Evolutionary conservation across 306 rosid species (phyloP), one percentile per base, ranked within the genome.

Genomic region (Glycine tomentella): DNA sequence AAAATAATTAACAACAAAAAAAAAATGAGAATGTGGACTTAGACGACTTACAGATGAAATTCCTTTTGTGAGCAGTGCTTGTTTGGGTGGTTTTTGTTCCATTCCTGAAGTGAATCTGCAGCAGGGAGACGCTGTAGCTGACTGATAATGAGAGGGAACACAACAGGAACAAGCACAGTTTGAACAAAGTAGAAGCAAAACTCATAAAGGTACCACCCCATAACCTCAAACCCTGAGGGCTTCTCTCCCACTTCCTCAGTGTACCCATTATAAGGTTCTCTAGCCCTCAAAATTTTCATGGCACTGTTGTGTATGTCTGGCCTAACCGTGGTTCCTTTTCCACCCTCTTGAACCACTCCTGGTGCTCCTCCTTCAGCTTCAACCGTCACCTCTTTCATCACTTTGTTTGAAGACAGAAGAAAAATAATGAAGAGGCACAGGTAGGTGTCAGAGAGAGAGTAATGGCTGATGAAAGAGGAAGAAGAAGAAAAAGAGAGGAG

Each of bases 101-200:
- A 87, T 15, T 84, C 81, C 7, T 82, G 81, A 69, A 62, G 77
- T 8, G 86, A 77, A 80, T 78, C 81, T n/a, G 78, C 4, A 38
- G 90, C 4, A 38, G 90, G 81, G 3, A 58, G 33, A 3, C 75
- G 58, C 36, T 84, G 88, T 17, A 91, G 83, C 85, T 91, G 97
- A 77, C 89, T 81, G 61, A 95, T 87, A 34, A 95, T 86, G 84
- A 95, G 96, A 25, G 98, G 98, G 75, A 95, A 95, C 2, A 95
- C 93, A 0, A 95, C 62, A 11, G 97, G 98, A 20, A 95, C 74
- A 42, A 94, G 89, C 53, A 92, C 91, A 2, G 92, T 80, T 71
- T 62, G 88, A 38, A 95, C 75, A 73, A 91, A 92, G 76, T 90
- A 86, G 25, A 90, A 85, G 86, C 97, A 95, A 17, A 92, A 87